phyloP scores from a whole-genome alignment of 108 stramenopile genomes.

The Conticribra weissflogii region DNA sequence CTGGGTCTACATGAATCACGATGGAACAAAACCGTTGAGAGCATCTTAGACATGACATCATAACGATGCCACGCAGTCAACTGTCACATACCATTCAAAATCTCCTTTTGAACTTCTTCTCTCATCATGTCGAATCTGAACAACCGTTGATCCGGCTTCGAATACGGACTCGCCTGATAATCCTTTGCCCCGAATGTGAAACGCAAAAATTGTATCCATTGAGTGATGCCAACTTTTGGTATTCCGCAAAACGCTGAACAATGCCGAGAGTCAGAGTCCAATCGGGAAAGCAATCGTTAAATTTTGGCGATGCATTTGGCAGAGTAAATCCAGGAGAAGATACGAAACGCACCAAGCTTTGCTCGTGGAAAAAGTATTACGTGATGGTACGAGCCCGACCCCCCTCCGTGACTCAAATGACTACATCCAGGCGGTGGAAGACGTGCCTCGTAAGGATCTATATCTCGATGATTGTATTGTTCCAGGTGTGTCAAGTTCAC shows the following conservation, averaged over 20 bases:
- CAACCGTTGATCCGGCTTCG: conserved; percentile 36
- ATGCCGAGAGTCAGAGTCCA: no score
- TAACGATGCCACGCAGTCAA: no score
- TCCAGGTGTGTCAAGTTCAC: no score
- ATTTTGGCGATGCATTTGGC: no score
- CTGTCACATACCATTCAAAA: conserved; percentile 44
- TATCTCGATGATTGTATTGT: neutral
- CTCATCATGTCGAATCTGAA: conserved; percentile 45
- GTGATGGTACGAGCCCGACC: conserved; percentile 37
- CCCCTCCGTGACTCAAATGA: conserved; percentile 18
- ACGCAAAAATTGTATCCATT: conserved; percentile 48
- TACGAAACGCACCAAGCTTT: conserved; percentile 59
- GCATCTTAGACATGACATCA: no score
- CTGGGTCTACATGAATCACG: no score
- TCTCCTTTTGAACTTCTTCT: conserved; percentile 19
- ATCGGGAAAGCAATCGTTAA: no score
- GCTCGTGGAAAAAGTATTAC: conserved; percentile 35
- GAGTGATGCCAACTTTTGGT: conserved; percentile 63
- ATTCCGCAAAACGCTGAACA: no score
- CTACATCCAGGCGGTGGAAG: conserved; percentile 38
- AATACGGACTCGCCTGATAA: conserved; percentile 52
- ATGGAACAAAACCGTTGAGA: no score
- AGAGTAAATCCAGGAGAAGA: no score
- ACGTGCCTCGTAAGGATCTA: conserved; percentile 18
- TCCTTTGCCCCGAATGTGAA: conserved; percentile 50